phyloP scores from a whole-genome alignment of 352 stramenopile species.

The Phytophthora aleatoria region DNA sequence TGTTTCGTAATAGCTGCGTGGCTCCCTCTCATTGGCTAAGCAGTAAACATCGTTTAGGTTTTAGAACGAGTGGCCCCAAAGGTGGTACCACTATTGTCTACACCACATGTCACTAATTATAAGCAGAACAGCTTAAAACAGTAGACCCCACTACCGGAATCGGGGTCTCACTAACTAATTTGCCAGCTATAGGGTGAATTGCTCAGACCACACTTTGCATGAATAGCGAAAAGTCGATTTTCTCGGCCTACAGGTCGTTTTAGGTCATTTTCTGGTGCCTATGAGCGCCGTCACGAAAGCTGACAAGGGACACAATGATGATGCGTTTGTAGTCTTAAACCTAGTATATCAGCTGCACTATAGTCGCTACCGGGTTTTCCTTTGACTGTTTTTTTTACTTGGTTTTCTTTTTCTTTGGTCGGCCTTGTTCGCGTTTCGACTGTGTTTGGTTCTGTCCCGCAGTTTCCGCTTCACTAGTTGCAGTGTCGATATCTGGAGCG shows the following conservation, averaged over 20 bases:
- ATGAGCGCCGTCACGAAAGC: not conserved
- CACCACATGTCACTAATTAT: too few relatives aligned
- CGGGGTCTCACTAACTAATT: conserved; percentile 9
- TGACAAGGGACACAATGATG: too few relatives aligned
- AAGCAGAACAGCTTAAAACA: too few relatives aligned
- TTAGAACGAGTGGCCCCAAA: not conserved
- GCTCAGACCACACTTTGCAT: not conserved
- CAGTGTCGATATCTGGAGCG: too few relatives aligned
- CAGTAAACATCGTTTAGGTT: not conserved
- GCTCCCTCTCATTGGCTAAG: not conserved
- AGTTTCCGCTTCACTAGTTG: too few relatives aligned
- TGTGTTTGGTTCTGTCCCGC: too few relatives aligned
- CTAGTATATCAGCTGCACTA: not conserved
- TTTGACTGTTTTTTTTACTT: too few relatives aligned
- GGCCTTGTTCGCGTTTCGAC: too few relatives aligned
- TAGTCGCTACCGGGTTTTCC: too few relatives aligned
- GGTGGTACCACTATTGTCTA: not conserved
- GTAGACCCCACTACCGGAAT: too few relatives aligned
- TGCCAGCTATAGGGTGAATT: not conserved
- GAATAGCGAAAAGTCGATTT: not conserved
- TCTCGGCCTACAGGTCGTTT: conserved; percentile 1
- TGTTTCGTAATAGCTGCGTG: not conserved
- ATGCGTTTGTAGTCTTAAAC: too few relatives aligned
- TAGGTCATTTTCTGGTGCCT: not conserved
- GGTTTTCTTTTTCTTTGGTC: too few relatives aligned